Conservation (phyloP, 1,284 basidiomycete species). For the Ceratobasidium sp. region DNA sequence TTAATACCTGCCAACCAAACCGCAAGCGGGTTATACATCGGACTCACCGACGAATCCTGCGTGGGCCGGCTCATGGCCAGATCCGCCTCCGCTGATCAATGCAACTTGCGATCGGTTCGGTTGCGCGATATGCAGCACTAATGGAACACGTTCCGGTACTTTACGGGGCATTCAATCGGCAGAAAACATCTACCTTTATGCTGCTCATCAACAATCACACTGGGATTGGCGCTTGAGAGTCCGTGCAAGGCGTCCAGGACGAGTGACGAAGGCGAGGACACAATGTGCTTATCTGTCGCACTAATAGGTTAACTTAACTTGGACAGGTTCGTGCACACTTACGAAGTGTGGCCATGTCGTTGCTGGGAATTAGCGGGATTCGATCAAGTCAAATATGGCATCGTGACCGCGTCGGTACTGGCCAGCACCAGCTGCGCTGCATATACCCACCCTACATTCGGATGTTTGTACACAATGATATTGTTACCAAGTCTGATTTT, state of each 20-base stretch:
- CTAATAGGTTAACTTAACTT: neutral
- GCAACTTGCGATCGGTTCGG: conserved; percentile 78
- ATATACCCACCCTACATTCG: too few relatives aligned
- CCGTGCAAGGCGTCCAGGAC: conserved; percentile 84
- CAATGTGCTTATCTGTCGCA: conserved; percentile 72
- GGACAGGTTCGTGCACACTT: neutral
- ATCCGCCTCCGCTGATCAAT: conserved; percentile 89
- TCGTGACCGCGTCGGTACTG: too few relatives aligned
- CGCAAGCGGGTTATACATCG: neutral
- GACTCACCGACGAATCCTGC: conserved; percentile 80
- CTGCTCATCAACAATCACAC: conserved; percentile 73
- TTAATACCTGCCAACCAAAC: neutral
- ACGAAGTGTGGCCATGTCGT: conserved; percentile 39
- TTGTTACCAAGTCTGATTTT: too few relatives aligned
- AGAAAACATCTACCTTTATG: conserved; percentile 68
- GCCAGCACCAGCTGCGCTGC: too few relatives aligned
- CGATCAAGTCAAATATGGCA: too few relatives aligned
- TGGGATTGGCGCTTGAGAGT: conserved; percentile 77
- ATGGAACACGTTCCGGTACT: neutral
- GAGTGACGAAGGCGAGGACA: conserved; percentile 76
- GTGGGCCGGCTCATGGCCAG: conserved; percentile 92
- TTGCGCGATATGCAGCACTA: conserved; percentile 74
- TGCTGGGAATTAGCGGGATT: neutral
- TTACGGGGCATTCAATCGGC: too few relatives aligned
- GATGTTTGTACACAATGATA: too few relatives aligned